Conservation (phyloP, 2,329 filamentous ascomycete genomes). For the Salinomyces thailandicus region DNA sequence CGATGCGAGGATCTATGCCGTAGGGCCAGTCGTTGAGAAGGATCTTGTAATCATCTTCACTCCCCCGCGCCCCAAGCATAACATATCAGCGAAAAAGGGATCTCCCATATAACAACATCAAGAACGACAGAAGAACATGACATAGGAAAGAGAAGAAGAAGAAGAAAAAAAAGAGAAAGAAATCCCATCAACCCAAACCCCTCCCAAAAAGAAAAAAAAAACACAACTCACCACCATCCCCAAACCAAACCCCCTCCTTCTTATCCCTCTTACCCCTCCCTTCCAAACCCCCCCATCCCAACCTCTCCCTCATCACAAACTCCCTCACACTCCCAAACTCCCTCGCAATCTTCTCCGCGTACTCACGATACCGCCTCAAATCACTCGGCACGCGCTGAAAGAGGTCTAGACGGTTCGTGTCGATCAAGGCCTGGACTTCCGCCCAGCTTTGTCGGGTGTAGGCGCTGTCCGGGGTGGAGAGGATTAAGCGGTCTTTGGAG, state of each 20-base stretch:
- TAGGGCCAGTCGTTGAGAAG: conserved; percentile 93
- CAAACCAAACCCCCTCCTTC: too few species aligned
- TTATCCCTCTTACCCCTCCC: conserved; percentile 29
- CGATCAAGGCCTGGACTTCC: conserved; percentile 53
- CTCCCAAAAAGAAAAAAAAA: too few species aligned
- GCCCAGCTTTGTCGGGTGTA: conserved; percentile 60
- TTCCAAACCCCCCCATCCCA: conserved; percentile 52
- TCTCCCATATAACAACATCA: too few species aligned
- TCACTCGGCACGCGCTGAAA: conserved; percentile 72
- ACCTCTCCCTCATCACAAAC: conserved; percentile 60
- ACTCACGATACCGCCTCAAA: conserved; percentile 66
- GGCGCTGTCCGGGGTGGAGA: conserved; percentile 58
- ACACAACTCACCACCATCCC: too few species aligned
- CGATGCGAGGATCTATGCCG: conserved; percentile 64
- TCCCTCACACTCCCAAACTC: conserved; percentile 66
- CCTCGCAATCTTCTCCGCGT: conserved; percentile 51
- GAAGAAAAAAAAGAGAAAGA: too few species aligned
- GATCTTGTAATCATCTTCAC: conserved; percentile 48
- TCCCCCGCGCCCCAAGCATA: too few species aligned
- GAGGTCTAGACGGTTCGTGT: conserved; percentile 57
- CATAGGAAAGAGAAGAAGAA: too few species aligned
- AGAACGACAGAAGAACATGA: too few species aligned
- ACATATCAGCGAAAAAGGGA: too few species aligned
- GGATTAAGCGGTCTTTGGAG: conserved; percentile 58
- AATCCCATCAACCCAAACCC: too few species aligned